These are phyloP conservation scores for Hortiboletus flavorubellus DNA, from an alignment of 768 basidiomycete species.

Conservation along the genomic window DNA sequence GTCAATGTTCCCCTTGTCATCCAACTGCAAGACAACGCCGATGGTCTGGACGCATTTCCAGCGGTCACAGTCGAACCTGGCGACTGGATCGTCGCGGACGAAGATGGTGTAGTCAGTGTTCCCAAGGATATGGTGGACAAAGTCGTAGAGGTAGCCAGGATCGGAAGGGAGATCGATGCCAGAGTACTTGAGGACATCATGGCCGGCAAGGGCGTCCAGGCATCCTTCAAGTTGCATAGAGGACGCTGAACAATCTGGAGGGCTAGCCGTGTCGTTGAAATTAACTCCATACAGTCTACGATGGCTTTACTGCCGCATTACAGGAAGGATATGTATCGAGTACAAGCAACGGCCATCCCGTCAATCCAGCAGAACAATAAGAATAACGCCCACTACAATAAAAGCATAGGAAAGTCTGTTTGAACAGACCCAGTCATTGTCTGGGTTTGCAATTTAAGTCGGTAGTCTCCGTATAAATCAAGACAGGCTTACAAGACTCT, in stretches of 20 bases:
- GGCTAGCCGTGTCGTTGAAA: background rate
- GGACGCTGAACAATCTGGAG: conserved; percentile 35
- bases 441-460: background rate
- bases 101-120: conserved; percentile 86
- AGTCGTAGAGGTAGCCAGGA: conserved; percentile 57
- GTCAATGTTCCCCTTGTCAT: conserved; percentile 65
- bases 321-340: conserved; percentile 15
- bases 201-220: conserved; percentile 69
- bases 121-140: conserved; percentile 49
- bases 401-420: conserved; percentile 5
- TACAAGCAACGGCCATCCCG: conserved; percentile 19
- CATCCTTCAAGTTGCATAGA: conserved; percentile 75
- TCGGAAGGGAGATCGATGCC: conserved; percentile 63
- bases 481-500: conserved; percentile 2
- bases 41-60: conserved; percentile 43
- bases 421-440: background rate
- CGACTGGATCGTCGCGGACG: conserved; percentile 84
- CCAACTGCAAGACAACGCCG: conserved; percentile 29
- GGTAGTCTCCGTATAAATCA: background rate
- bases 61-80: conserved; percentile 61
- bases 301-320: conserved; percentile 14
- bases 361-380: conserved; percentile 22
- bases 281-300: background rate
- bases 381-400: conserved; percentile 1
- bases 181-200: conserved; percentile 72